Base-by-base conservation (phyloP, 2,329 filamentous ascomycete genomes). In the Aotearoamyces nothofagi region DNA sequence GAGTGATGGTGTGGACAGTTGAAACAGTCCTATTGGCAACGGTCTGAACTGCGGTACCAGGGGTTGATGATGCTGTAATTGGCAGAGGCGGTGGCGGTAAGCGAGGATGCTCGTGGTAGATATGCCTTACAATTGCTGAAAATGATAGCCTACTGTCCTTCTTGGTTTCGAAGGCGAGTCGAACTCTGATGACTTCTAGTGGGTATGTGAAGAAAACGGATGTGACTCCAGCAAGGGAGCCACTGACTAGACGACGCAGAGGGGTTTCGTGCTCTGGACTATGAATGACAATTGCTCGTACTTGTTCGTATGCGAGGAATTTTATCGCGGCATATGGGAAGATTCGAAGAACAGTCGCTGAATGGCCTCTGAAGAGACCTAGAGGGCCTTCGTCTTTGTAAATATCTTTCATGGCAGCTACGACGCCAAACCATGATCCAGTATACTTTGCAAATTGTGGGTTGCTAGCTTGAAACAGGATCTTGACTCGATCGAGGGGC, bases 261-360 rank as follows among this genome's bases (percentile, higher is more conserved):
- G 78, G 68, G 0, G 87, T 96, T 51, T 98, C 90, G 33, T 92
- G 66, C 5, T 75, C 60, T 29, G 63, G 69, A 20, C 56, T 60
- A 2, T 68, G 69, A 36, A 98, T 96, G 17, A 96, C 48, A 9
- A 75, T 46, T 9, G 78, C 71, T 34, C 90, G 80, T 39, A 94
- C 82, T 54, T 98, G 90, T 53, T 98, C 90, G 58, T 98, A 98
- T 25, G 87, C 86, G 23, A 98, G 69, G 48, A 98, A 98, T 49
- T 98, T 98, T 55, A 96, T 93, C 25, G 81, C 87, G 10, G 87
- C 90, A 52, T 98, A 98, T 5, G 90, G 90, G 45, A 96, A 98
- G 38, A 98, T 92, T 39, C 90, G 77, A 29, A 96, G 64, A 3
- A 98, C 61, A 0, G 90, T 98, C 3, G 86, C 90, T 4, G 84